Base-by-base conservation (phyloP, 2,329 filamentous ascomycete genomes). In the Cryphonectria radicalis region DNA sequence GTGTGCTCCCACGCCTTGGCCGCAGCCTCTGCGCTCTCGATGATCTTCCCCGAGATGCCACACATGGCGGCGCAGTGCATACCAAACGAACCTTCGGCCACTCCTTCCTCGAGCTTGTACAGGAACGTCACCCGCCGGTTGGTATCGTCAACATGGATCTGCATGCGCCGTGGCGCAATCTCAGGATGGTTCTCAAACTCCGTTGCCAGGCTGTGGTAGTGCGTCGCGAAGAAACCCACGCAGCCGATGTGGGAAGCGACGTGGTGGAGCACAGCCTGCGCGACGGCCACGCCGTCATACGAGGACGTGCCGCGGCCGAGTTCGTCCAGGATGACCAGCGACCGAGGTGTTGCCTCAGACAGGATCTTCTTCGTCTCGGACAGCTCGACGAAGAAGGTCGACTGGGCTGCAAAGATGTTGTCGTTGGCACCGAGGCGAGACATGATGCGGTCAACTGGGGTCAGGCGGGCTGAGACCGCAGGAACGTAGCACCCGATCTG, bases 1-100 rank as follows among this genome's bases (percentile, higher is more conserved):
- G 96, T 98, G 80, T 98, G 94, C 83, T 99, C 96, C 94, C 96
- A 98, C 77, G 94, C 93, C 76, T 87, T 90, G 1, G 96, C 96
- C 7, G 96, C 96, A 32, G 91, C 89, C 81, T 99, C 96, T 0
- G 96, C 96, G 32, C 92, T 85, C 78, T 95, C 91, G 73, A 99
- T 94, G 22, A 99, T 90, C 69, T 91, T 91, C 62, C 85, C 85
- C 0, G 94, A 90, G 74, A 99, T 98, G 0, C 96, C 96, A 77
- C 96, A 99, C 96, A 99, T 99, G 72, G 94, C 92, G 0, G 96
- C 96, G 79, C 96, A 99, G 81, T 99, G 96, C 96, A 99, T 99
- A 77, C 96, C 96, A 78, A 98, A 99, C 78, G 93, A 97, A 22
- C 96, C 96, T 81, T 98, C 95, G 0, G 96, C 96, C 13, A 98